Evolutionary conservation across 108 stramenopile genomes (phyloP), one percentile per base, ranked within the genome.

Genomic region (Pseudonitzschia pungens): DNA sequence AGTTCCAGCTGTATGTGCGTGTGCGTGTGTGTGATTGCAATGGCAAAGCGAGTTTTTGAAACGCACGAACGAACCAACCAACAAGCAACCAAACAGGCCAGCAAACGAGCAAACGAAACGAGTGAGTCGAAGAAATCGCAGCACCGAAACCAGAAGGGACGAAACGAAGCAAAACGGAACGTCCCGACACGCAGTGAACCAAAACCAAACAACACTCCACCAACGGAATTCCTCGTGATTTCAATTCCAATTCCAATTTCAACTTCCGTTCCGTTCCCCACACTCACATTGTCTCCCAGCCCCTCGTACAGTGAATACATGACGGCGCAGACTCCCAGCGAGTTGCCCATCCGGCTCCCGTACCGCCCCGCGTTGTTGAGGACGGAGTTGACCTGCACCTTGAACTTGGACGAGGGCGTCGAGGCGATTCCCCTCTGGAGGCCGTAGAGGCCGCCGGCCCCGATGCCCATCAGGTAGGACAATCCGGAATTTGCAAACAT

Each of bases 401-500:
- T 86, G 79, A 89, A 86, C 72, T 91, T 77, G 24, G 78, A 80
- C 26, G 74, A 79, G 1, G 91, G 94, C 26, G 91, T 91, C 64
- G 85, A 75, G 60, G 64, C 62, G 74, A 95, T 72, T 16, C 94
- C 94, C 68, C 87, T 84, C 54, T 79, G 82, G 28, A 95, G 68
- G 14, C 94, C 94, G 65, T 92, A 91, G 3, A 92, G 15, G 44
- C 94, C 94, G n/a, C 94, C 94, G 6, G 65, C 65, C 7, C 70
- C 70, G 40, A 86, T 92, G n/a, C 94, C 94, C 24, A 90, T 5
- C 54, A 94, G 53, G 67, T 94, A 94, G 57, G 86, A 81, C 27
- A 89, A 71, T 1, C 93, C 93, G 29, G 87, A 68, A 79, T 94
- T 94, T 67, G 93, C 90, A 77, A 91, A 94, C 89, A 91, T 91